Conservation (phyloP, 140 eudicot species). For the Flaveria floridana region DNA sequence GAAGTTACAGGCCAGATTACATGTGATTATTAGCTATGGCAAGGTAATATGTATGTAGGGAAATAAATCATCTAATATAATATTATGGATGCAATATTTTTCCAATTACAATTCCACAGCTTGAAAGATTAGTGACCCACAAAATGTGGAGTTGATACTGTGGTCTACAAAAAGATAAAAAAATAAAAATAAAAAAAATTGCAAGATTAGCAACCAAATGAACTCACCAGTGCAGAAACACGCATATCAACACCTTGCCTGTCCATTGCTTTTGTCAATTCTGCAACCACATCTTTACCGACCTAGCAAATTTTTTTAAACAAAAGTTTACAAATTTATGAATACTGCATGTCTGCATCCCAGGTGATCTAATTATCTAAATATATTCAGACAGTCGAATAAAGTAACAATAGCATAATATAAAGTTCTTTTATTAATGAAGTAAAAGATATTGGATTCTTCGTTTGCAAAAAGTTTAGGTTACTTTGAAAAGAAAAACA, state of each 20-base stretch:
- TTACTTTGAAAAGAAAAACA: background rate
- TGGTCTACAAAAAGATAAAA: no score
- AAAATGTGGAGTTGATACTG: no score
- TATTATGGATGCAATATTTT: background rate
- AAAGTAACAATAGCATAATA: conserved; percentile 4
- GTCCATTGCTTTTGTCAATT: conserved; percentile 67
- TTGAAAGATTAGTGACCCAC: no score
- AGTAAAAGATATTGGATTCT: background rate
- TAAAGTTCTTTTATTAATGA: background rate
- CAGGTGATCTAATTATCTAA: background rate
- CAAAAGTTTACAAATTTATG: background rate
- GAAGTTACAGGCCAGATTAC: background rate
- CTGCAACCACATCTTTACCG: conserved; percentile 71
- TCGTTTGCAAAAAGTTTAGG: background rate
- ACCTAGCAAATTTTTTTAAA: conserved; percentile 40
- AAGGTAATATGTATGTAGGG: background rate
- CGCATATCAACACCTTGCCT: conserved; percentile 69
- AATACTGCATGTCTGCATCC: background rate
- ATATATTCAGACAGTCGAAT: background rate
- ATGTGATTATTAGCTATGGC: background rate
- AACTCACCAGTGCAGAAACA: conserved; percentile 76
- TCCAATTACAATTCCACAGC: background rate
- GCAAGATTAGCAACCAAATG: conserved; percentile 13
- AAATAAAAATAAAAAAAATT: no score
- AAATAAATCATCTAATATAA: background rate